Conservation (phyloP, 177 flowering plant species). For the Vitis hybrid region DNA sequence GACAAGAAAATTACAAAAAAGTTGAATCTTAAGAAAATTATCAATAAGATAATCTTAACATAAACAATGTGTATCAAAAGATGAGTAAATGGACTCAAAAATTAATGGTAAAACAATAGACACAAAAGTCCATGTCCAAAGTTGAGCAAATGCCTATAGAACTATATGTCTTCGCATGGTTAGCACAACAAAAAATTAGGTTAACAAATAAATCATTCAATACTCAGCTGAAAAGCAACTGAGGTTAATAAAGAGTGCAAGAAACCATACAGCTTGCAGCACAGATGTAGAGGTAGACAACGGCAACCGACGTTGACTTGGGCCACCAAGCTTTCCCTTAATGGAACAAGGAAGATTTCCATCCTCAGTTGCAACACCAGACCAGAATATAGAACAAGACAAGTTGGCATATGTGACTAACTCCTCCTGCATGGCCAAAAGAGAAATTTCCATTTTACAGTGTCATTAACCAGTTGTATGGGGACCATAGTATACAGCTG, state of each 20-base stretch:
- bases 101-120: slow-evolving; percentile 4
- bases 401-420: slow-evolving; percentile 52
- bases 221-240: not conserved
- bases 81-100: not conserved
- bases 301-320: slow-evolving; percentile 84
- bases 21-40: not conserved
- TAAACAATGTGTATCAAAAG: not conserved
- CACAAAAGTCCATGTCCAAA: not conserved
- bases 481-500: not conserved
- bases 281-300: slow-evolving; percentile 57
- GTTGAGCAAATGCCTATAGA: too few species aligned
- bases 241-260: slow-evolving; percentile 9
- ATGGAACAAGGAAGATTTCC: slow-evolving; percentile 60
- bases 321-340: slow-evolving; percentile 94
- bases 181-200: not conserved
- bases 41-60: not conserved
- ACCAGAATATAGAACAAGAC: slow-evolving; percentile 74
- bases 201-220: not conserved
- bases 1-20: not conserved
- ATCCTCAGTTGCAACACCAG: slow-evolving; percentile 27
- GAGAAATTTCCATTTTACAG: not conserved
- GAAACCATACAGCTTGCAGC: slow-evolving; percentile 73
- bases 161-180: not conserved
- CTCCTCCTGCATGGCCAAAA: slow-evolving; percentile 55
- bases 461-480: not conserved